Base-by-base conservation (phyloP, 2,329 filamentous ascomycete genomes). In the Colletotrichum tropicicola region DNA sequence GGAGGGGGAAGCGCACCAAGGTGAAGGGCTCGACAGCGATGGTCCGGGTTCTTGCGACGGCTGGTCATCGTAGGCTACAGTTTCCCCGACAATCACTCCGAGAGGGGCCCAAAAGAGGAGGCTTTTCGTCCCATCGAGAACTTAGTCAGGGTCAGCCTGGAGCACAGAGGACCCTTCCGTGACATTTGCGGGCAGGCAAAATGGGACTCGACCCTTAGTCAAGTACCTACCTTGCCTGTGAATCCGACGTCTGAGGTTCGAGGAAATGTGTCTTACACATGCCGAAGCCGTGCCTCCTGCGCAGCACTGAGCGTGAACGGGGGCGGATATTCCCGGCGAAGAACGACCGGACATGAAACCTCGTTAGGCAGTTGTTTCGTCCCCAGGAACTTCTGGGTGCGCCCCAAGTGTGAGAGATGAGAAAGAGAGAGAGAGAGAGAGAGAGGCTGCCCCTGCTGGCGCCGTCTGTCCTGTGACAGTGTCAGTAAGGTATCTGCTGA, bases 71-170 rank as follows among this genome's bases (percentile, higher is more conserved):
- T 45, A 25, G 21, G 23, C 43, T 28, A n/a, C 23, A 17, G 39
- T 62, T 56, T 62, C 43, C 51, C 62, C 58, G 62, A 62, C 30
- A 52, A 56, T 52, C 62, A 49, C 45, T 65, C 49, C 57, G 49
- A 65, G 45, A 47, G 37, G 45, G 45, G 62, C 57, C 15, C n/a
- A 43, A 51, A 47, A 25, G 48, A 49, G 59, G 35, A 49, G 21
- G 35, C 30, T 62, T 35, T 51, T 65, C 19, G 44, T 61, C 28
- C 51, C 44, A 23, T 41, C 41, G 60, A 45, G 23, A 44, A 39
- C 19, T 25, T 17, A 39, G 49, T 44, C 57, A 61, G 57, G 61
- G 48, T 54, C 48, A 30, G 37, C 25, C 17, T 41, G 23, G 25
- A 60, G 61, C 43, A 55, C 51, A 25, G 47, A 39, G 35, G 30